Evolutionary conservation across 1,139 yeast genomes (phyloP).

Genomic region (Debaryomyces subglobosus): DNA sequence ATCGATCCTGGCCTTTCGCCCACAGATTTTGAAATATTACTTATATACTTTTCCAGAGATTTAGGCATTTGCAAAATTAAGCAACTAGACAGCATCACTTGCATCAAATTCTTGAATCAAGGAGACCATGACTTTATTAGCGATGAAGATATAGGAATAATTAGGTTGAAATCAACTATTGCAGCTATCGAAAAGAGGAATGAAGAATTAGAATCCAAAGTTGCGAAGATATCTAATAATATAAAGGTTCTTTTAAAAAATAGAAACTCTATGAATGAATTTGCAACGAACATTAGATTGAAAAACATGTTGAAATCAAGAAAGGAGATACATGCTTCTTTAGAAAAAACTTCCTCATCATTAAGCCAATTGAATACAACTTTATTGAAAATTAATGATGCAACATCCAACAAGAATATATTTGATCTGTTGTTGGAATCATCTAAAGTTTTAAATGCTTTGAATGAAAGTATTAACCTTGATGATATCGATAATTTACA

Average conservation of each 20-base stretch:
- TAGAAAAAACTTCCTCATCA: slow-evolving; percentile 31
- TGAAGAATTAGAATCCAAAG: slow-evolving; percentile 23
- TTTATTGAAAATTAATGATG: slow-evolving; percentile 49
- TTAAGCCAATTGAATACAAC: slow-evolving; percentile 42
- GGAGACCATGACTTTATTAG: slow-evolving; percentile 16
- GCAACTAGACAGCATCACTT: slow-evolving; percentile 16
- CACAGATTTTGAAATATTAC: slow-evolving; percentile 27
- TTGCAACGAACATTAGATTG: slow-evolving; percentile 3
- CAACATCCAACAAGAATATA: slow-evolving; percentile 44
- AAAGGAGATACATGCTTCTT: slow-evolving; percentile 31
- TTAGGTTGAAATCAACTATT: slow-evolving; percentile 26
- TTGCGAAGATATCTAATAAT: slow-evolving; percentile 24
- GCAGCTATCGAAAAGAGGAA: slow-evolving; percentile 23
- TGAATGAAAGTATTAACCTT: slow-evolving; percentile 33
- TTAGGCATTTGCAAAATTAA: slow-evolving; percentile 16
- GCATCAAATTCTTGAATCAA: slow-evolving; percentile 26
- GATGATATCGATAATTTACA: slow-evolving; percentile 39
- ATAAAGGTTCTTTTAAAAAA: slow-evolving; percentile 11
- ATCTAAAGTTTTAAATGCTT: slow-evolving; percentile 34
- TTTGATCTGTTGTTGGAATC: slow-evolving; percentile 41
- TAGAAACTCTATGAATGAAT: background rate
- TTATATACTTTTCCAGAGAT: slow-evolving; percentile 33
- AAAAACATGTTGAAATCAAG: slow-evolving; percentile 16
- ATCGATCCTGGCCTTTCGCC: slow-evolving; percentile 17
- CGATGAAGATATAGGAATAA: slow-evolving; percentile 36